Evolutionary conservation across 176 grass and related monocot genomes (phyloP).

Genomic region (Oryza brachyantha): DNA sequence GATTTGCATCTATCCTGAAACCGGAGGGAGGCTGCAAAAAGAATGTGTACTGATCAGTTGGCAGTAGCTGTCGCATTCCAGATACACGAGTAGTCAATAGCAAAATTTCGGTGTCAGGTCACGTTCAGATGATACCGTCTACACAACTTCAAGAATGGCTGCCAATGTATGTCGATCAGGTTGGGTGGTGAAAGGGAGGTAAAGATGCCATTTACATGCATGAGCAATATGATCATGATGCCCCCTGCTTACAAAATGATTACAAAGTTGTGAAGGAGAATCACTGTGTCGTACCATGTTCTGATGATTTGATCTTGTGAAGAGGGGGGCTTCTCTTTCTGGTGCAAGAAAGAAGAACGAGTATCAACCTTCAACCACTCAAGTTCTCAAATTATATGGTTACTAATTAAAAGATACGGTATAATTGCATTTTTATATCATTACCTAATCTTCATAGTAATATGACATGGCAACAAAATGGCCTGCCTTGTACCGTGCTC

Average conservation of each 20-base stretch:
- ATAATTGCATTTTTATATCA: no score
- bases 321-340: neutral
- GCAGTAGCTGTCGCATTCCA: neutral
- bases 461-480: no score
- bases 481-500: no score
- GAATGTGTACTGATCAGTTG: neutral
- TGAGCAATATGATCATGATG: neutral
- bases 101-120: neutral
- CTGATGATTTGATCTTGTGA: neutral
- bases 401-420: no score
- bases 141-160: neutral
- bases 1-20: neutral
- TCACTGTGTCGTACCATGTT: neutral
- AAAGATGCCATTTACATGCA: neutral
- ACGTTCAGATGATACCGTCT: neutral
- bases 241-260: slow-evolving; percentile 11
- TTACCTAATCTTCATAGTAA: no score
- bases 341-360: no score
- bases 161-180: neutral
- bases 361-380: no score
- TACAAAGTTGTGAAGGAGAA: slow-evolving; percentile 2
- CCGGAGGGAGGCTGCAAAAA: neutral
- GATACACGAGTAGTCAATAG: neutral
- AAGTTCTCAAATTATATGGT: no score
- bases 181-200: slow-evolving; percentile 16